Evolutionary conservation across 495 filamentous ascomycete species (phyloP).

Genomic region (Apiosordaria backusii): DNA sequence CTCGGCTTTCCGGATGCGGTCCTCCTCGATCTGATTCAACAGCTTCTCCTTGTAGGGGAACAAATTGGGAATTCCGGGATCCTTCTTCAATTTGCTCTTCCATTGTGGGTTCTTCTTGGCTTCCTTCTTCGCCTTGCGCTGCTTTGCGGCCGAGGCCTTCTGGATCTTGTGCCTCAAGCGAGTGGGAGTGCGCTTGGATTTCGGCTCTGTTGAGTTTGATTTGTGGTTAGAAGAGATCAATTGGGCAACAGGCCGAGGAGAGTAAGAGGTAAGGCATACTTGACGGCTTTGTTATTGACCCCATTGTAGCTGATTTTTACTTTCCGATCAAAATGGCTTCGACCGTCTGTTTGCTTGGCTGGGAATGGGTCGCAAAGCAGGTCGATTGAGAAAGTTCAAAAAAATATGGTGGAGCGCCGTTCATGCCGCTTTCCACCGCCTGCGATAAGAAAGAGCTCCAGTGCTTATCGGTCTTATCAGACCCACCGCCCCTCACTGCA

Average conservation of each 20-base stretch:
- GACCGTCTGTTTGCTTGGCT: conserved; percentile 4
- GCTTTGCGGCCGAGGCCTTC: conserved; percentile 86
- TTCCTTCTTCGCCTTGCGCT: conserved; percentile 79
- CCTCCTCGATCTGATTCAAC: conserved; percentile 89
- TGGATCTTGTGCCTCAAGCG: conserved; percentile 93
- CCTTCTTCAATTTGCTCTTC: conserved; percentile 89
- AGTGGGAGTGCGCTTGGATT: conserved; percentile 86
- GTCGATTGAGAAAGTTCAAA: conserved; percentile 10
- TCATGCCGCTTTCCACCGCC: conserved; percentile 42
- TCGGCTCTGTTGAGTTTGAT: conserved; percentile 62
- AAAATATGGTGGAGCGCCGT: conserved; percentile 32
- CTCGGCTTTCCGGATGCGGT: conserved; percentile 72
- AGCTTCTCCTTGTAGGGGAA: conserved; percentile 98
- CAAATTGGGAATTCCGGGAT: conserved; percentile 92
- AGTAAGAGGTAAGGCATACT: conserved; percentile 35
- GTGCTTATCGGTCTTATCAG: conserved; percentile 14
- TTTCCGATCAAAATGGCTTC: conserved; percentile 2
- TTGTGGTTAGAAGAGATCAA: neutral
- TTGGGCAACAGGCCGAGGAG: neutral
- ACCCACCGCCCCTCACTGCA: conserved; percentile 14
- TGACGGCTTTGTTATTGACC: conserved; percentile 51
- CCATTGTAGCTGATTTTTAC: conserved; percentile 34
- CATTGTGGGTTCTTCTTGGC: conserved; percentile 97
- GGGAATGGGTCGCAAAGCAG: neutral
- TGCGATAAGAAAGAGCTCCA: conserved; percentile 23